Conservation (phyloP, 2,329 filamentous ascomycete species). For the Chrysoporthe austroafricana region DNA sequence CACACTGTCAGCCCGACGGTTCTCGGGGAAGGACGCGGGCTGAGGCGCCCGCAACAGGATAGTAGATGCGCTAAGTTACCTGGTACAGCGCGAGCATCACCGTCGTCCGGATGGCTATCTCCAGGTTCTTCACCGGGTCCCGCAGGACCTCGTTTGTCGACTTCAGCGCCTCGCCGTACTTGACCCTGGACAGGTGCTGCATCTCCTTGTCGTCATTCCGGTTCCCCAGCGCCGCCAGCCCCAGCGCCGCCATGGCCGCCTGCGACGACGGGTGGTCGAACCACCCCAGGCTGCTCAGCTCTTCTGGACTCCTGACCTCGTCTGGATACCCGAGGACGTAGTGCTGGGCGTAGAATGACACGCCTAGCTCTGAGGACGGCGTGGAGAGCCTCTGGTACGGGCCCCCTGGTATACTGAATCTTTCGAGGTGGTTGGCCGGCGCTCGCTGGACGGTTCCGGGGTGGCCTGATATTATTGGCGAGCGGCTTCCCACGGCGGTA, state of each 20-base stretch:
- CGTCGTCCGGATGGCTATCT: conserved; percentile 55
- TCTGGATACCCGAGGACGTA: conserved; percentile 57
- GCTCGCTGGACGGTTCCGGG: neutral
- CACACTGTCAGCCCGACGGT: neutral
- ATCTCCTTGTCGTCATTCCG: conserved; percentile 51
- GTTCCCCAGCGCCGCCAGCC: conserved; percentile 61
- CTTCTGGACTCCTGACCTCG: conserved; percentile 45
- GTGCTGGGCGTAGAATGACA: conserved; percentile 55
- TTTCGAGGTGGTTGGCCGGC: neutral
- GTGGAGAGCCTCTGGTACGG: conserved; percentile 3
- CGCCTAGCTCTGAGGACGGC: conserved; percentile 48
- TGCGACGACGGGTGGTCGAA: conserved; percentile 45
- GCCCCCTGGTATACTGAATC: neutral
- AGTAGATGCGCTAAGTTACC: conserved; percentile 42
- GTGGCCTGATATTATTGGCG: neutral
- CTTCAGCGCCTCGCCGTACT: conserved; percentile 58
- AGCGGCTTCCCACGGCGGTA: neutral
- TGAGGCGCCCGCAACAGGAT: conserved; percentile 13
- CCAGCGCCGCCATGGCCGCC: conserved; percentile 60
- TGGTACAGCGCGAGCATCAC: conserved; percentile 66
- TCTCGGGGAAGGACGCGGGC: neutral
- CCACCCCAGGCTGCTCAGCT: conserved; percentile 43
- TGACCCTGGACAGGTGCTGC: conserved; percentile 51
- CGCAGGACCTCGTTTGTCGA: conserved; percentile 48
- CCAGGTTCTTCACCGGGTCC: conserved; percentile 40